A percentile compares a stretch with the other conserved stretches of the same genome.
Conservation (phyloP, 352 stramenopile genomes). For the Pythium oligandrum region DNA sequence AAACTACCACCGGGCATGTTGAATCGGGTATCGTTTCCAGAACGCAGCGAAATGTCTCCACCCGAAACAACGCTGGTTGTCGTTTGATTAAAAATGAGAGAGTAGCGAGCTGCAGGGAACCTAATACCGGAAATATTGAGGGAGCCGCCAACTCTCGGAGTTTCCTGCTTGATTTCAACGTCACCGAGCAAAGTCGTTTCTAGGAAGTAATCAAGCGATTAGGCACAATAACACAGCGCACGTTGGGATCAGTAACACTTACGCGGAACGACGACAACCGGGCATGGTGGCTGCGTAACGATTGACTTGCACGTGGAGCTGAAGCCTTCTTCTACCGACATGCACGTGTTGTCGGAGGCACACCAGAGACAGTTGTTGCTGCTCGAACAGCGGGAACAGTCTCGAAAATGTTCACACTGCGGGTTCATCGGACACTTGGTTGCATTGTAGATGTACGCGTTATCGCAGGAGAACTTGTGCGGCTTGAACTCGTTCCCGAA, state of each 20-base stretch:
- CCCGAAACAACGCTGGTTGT: slow-evolving; percentile 33
- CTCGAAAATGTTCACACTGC: slow-evolving; percentile 35
- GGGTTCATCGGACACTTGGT: slow-evolving; percentile 71
- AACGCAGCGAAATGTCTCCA: slow-evolving; percentile 47
- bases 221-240: slow-evolving; percentile 10
- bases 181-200: slow-evolving; percentile 54
- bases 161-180: slow-evolving; percentile 45
- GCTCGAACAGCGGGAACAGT: slow-evolving; percentile 63
- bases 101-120: slow-evolving; percentile 29
- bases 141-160: slow-evolving; percentile 30
- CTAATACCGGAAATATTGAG: slow-evolving; percentile 36
- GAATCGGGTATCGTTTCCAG: slow-evolving; percentile 62
- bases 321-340: slow-evolving; percentile 83
- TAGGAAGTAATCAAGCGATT: slow-evolving; percentile 18
- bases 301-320: slow-evolving; percentile 72
- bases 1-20: slow-evolving; percentile 59
- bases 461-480: slow-evolving; percentile 39
- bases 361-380: slow-evolving; percentile 87
- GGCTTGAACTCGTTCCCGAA: slow-evolving; percentile 46
- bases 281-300: slow-evolving; percentile 86
- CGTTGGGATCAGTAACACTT: slow-evolving; percentile 12
- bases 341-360: slow-evolving; percentile 74
- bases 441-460: slow-evolving; percentile 48
- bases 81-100: slow-evolving; percentile 35
- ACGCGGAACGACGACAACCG: slow-evolving; percentile 65